phyloP scores from a whole-genome alignment of 2,329 filamentous ascomycete genomes.

The Aspergillus floridensis region DNA sequence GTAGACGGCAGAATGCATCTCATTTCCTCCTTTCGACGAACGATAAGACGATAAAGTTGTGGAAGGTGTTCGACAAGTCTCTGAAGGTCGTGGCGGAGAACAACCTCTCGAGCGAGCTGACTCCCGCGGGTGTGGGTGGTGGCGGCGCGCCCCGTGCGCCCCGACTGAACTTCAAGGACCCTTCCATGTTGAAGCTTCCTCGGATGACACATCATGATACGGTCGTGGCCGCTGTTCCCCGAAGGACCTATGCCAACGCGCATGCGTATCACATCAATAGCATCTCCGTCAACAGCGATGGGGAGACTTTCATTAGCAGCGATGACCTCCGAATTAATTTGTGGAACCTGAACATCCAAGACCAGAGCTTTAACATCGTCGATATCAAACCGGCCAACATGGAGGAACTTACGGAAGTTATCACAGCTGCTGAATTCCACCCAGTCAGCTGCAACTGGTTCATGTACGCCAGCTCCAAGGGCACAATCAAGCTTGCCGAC shows the following conservation, averaged over 20 bases:
- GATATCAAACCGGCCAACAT: constrained; percentile 99
- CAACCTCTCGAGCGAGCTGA: constrained; percentile 92
- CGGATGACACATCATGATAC: constrained; percentile 97
- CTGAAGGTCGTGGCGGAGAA: constrained; percentile 98
- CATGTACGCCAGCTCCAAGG: constrained; percentile 99
- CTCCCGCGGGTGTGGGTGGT: constrained; percentile 67
- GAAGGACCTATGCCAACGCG: constrained; percentile 95
- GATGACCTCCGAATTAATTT: constrained; percentile 97
- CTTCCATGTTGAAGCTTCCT: constrained; percentile 84
- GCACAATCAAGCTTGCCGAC: constrained; percentile 96
- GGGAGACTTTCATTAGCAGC: constrained; percentile 98
- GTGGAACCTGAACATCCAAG: constrained; percentile 99
- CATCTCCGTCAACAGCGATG: constrained; percentile 99
- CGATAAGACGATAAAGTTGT: constrained; percentile 99
- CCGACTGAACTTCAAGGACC: constrained; percentile 72
- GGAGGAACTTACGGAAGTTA: constrained; percentile 98
- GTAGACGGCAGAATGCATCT: constrained; percentile 93
- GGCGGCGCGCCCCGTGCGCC: constrained; percentile 73
- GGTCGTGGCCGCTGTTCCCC: constrained; percentile 91
- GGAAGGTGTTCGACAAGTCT: constrained; percentile 99
- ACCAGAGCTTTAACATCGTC: constrained; percentile 99
- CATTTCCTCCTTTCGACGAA: constrained; percentile 98
- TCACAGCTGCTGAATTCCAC: constrained; percentile 97
- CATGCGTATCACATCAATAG: constrained; percentile 99
- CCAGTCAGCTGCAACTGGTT: constrained; percentile 98